Base-by-base conservation (phyloP, 2,329 filamentous ascomycete genomes). In the Allantophomopsis cytisporea region DNA sequence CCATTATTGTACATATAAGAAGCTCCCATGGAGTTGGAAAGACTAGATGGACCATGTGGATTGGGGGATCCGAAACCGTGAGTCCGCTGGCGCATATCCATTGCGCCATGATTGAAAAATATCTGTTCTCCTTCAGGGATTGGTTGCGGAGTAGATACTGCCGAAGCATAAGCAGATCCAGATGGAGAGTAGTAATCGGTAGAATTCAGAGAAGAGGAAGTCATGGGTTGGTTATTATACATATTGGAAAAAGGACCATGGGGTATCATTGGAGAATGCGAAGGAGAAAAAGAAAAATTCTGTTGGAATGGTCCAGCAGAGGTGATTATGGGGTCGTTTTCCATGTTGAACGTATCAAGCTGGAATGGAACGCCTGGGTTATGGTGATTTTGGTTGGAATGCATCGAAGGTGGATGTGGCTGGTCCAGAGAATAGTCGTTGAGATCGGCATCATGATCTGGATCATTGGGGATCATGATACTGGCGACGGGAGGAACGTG, bases 141-240 rank as follows among this genome's bases (percentile, higher is more conserved):
- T 1, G 78, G 75, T 52, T 83, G 80, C 2, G 80, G 80, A 1
- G 80, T 84, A 14, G 80, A 83, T 31, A 72, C 78, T 16, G 76
- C 69, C 1, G 80, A 84, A 41, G 76, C 76, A 53, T 80, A 82
- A 39, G 74, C 72, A 35, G 80, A 84, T 40, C 69, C 71, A 1
- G 77, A 71, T n/a, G 80, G 80, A 14, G 80, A 83, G 56, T 83
- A 83, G 52, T 72, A 76, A 55, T 80, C 75, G 47, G 77, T 73
- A 8, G 76, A 80, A 53, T 77, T 78, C 50, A 82, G 64, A 17
- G 58, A 60, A 2, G 78, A 79, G 15, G 74, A 79, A 21, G 69
- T 68, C 59, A 83, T 72, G 7, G 75, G 71, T 21, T 71, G 66
- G 31, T 72, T 69, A 16, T 76, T 78, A 50, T 80, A 71, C 56